Conservation (phyloP, 2,329 filamentous ascomycete species). For the Claviceps paspali region DNA sequence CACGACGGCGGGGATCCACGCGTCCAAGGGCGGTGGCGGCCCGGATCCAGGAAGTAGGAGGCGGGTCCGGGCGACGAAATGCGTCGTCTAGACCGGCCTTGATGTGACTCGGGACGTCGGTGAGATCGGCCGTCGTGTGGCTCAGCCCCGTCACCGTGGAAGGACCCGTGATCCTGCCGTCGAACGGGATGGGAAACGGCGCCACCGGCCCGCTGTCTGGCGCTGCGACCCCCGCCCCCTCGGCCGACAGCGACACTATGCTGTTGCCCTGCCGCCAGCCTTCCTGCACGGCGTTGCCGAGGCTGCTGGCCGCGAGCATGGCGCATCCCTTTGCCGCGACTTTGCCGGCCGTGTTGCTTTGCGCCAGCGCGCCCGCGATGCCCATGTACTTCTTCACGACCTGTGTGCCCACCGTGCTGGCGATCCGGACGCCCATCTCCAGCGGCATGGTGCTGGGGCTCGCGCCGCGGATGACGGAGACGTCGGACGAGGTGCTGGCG, state of each 20-base stretch:
- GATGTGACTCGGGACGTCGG: slow-evolving; percentile 34
- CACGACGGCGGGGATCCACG: slow-evolving; percentile 46
- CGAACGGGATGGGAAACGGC: slow-evolving; percentile 39
- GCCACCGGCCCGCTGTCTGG: slow-evolving; percentile 32
- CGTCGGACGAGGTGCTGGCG: slow-evolving; percentile 47
- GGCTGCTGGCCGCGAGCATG: too few relatives aligned
- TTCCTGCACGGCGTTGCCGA: slow-evolving; percentile 12
- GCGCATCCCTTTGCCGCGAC: too few relatives aligned
- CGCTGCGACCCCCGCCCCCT: slow-evolving; percentile 25
- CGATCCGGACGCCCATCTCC: slow-evolving; percentile 46
- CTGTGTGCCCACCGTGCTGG: slow-evolving; percentile 31
- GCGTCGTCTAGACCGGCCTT: slow-evolving; percentile 40
- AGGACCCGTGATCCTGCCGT: slow-evolving; percentile 30
- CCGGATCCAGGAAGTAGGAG: too few relatives aligned
- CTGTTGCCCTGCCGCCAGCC: slow-evolving; percentile 23
- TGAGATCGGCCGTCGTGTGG: slow-evolving; percentile 39
- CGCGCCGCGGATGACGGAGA: slow-evolving; percentile 47
- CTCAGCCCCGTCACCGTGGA: slow-evolving; percentile 23
- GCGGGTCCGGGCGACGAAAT: slow-evolving; percentile 55
- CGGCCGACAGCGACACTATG: slow-evolving; percentile 16
- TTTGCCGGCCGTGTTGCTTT: slow-evolving; percentile 26
- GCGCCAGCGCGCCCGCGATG: slow-evolving; percentile 22
- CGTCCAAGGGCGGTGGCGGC: too few relatives aligned
- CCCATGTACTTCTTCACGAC: slow-evolving; percentile 28
- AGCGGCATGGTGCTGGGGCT: slow-evolving; percentile 49